phyloP scores from a whole-genome alignment of 73 alveolate genomes.

The Vitrella brassicaformis region DNA sequence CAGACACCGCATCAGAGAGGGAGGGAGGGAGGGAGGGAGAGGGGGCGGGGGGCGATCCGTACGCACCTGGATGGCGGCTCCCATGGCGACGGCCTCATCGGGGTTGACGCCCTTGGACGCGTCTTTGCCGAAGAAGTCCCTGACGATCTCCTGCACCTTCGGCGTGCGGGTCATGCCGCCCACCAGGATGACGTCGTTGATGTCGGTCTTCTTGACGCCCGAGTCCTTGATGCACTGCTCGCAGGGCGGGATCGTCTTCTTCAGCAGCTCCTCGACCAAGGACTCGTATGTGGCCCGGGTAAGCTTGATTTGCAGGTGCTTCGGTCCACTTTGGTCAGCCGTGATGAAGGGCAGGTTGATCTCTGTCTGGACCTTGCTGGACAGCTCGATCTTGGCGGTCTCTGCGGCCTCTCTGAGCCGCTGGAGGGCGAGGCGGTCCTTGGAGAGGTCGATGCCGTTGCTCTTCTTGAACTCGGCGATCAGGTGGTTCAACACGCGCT shows the following conservation, averaged over 20 bases:
- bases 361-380: conserved; percentile 48
- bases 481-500: conserved; percentile 35
- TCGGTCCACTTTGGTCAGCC: conserved; percentile 84
- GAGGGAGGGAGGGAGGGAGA: too few relatives aligned
- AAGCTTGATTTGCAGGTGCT: conserved; percentile 58
- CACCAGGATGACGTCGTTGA: conserved; percentile 85
- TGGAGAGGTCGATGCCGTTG: conserved; percentile 24
- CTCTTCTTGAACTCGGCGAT: conserved; percentile 38
- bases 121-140: conserved; percentile 64
- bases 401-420: conserved; percentile 22
- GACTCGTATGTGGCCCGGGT: conserved; percentile 76
- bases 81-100: conserved; percentile 92
- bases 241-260: conserved; percentile 61
- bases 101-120: conserved; percentile 79
- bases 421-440: conserved; percentile 35
- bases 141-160: conserved; percentile 73
- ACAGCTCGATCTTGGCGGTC: conserved; percentile 10
- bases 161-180: conserved; percentile 98
- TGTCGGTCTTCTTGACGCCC: conserved; percentile 69
- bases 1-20: too few relatives aligned
- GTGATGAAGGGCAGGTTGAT: conserved; percentile 76
- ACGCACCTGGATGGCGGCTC: conserved; percentile 84
- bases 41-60: too few relatives aligned
- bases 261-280: conserved; percentile 48
- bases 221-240: conserved; percentile 75